Conservation (phyloP, 176 grass and related monocot species). For the Rhynchospora pubera region DNA sequence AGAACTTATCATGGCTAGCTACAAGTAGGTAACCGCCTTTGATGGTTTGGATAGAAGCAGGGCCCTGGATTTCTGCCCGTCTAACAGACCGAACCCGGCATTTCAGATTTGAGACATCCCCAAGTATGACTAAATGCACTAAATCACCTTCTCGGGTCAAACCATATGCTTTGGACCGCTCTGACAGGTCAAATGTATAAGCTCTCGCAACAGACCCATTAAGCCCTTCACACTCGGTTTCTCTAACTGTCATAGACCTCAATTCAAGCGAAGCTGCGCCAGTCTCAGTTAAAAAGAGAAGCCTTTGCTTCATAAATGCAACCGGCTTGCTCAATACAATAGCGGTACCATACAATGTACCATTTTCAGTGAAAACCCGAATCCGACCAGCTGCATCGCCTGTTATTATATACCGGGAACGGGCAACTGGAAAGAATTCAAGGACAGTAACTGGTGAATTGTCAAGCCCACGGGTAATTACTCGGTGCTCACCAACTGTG, state of each 20-base stretch:
- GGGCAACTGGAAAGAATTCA: conserved; percentile 64
- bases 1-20: conserved; percentile 61
- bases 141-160: conserved; percentile 69
- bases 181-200: conserved; percentile 78
- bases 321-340: conserved; percentile 62
- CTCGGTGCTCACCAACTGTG: conserved; percentile 26
- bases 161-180: conserved; percentile 86
- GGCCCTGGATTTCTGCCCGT: conserved; percentile 55
- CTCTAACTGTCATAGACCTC: conserved; percentile 68
- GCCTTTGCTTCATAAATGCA: conserved; percentile 87
- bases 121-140: conserved; percentile 69
- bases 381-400: conserved; percentile 64
- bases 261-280: conserved; percentile 77
- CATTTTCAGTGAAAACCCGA: conserved; percentile 88
- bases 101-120: conserved; percentile 78
- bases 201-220: conserved; percentile 55
- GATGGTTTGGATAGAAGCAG: conserved; percentile 58
- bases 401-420: conserved; percentile 63
- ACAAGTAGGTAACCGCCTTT: conserved; percentile 73
- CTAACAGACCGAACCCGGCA: conserved; percentile 67
- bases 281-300: conserved; percentile 73
- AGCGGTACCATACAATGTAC: conserved; percentile 83
- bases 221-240: conserved; percentile 68
- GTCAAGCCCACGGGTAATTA: conserved; percentile 60
- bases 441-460: conserved; percentile 53